These are phyloP conservation scores for Ramaria rubella DNA, from an alignment of 768 basidiomycete species.

Conservation along the genomic window DNA sequence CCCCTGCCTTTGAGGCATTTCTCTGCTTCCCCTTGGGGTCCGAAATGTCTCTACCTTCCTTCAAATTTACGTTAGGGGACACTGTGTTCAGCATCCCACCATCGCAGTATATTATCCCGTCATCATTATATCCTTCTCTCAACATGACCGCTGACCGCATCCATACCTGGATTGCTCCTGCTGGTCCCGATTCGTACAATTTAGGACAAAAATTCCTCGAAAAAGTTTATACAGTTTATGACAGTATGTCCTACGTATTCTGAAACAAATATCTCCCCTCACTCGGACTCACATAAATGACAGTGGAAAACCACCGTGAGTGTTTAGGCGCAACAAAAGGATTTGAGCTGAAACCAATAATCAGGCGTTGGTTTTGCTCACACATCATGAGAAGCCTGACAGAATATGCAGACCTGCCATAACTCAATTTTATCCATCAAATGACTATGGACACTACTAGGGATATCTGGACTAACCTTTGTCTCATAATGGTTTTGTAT, in stretches of 20 bases:
- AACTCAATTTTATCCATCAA: too few relatives aligned
- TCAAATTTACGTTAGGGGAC: neutral
- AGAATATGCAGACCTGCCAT: too few relatives aligned
- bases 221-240: neutral
- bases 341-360: neutral
- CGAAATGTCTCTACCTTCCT: neutral
- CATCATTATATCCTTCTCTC: neutral
- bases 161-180: neutral
- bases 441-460: too few relatives aligned
- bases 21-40: neutral
- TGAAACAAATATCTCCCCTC: neutral
- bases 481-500: too few relatives aligned
- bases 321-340: neutral
- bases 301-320: slow-evolving; percentile 3
- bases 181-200: neutral
- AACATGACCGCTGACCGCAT: neutral
- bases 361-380: neutral
- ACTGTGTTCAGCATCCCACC: neutral
- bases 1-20: neutral
- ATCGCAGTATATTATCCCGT: neutral
- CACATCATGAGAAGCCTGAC: too few relatives aligned
- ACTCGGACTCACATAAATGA: neutral
- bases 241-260: neutral
- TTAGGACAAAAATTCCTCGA: slow-evolving; percentile 1
- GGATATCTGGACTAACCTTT: too few relatives aligned